A percentile compares a stretch with the other conserved stretches of the same genome.
Conservation (phyloP, 2,329 filamentous ascomycete species). For the Monilinia laxa region DNA sequence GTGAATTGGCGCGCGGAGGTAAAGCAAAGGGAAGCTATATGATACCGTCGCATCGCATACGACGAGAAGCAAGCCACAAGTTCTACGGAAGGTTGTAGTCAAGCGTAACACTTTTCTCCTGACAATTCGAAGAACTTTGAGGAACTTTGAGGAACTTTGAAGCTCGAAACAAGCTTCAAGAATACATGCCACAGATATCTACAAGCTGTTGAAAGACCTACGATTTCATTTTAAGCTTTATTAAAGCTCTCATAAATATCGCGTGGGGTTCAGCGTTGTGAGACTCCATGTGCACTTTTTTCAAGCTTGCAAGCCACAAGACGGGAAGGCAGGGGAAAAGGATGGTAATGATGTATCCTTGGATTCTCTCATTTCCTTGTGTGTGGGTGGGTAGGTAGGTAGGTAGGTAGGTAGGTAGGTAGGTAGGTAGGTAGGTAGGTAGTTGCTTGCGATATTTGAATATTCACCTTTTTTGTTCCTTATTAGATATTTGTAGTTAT, state of each 20-base stretch:
- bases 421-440: too few relatives aligned
- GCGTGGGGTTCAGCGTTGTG: constrained; percentile 37
- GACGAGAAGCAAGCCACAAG: constrained; percentile 6
- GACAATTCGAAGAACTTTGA: constrained; percentile 27
- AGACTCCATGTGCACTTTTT: constrained; percentile 34
- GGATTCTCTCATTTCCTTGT: not conserved
- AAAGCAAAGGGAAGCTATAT: not conserved
- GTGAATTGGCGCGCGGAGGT: constrained; percentile 1
- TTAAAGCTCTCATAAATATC: constrained; percentile 39
- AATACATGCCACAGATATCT: constrained; percentile 31
- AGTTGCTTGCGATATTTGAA: not conserved
- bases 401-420: too few relatives aligned
- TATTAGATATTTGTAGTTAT: not conserved
- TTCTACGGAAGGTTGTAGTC: not conserved
- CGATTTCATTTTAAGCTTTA: constrained; percentile 39
- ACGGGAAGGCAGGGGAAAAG: too few relatives aligned
- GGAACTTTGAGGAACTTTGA: constrained; percentile 30
- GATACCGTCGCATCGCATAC: not conserved
- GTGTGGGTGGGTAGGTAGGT: too few relatives aligned
- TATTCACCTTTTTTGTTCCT: constrained; percentile 13
- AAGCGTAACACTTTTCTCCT: constrained; percentile 2
- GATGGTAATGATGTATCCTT: too few relatives aligned
- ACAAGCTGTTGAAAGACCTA: constrained; percentile 40
- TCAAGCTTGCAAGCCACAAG: constrained; percentile 20
- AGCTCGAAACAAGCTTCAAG: constrained; percentile 29